A percentile compares a stretch with the other conserved stretches of the same genome.
Conservation (phyloP, 2,329 filamentous ascomycete species). For the Pseudonectria foliicola region DNA sequence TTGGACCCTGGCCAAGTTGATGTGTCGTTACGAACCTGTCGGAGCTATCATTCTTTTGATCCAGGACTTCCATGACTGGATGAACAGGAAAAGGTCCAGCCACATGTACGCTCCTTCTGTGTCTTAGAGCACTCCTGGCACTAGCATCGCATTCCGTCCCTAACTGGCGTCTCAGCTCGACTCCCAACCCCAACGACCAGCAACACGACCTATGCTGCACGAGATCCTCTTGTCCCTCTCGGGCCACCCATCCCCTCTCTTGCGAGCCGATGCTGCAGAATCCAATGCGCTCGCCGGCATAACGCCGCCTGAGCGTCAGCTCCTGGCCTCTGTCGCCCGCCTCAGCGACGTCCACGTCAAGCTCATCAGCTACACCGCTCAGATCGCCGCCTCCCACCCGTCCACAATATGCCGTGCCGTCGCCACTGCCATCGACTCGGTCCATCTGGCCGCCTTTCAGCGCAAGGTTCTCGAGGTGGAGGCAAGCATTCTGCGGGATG, state of each 20-base stretch:
- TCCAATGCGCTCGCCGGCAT: constrained; percentile 42
- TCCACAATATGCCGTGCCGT: constrained; percentile 85
- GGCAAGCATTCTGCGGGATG: constrained; percentile 64
- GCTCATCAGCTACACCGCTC: constrained; percentile 59
- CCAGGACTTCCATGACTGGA: constrained; percentile 35
- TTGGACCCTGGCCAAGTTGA: constrained; percentile 17
- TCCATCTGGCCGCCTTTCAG: constrained; percentile 75
- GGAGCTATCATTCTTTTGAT: constrained; percentile 42
- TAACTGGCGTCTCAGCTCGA: constrained; percentile 10
- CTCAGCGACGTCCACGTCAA: constrained; percentile 72
- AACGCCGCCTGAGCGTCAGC: constrained; percentile 74
- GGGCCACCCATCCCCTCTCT: constrained; percentile 84
- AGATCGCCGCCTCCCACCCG: constrained; percentile 62
- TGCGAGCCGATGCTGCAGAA: constrained; percentile 49
- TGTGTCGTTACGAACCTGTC: constrained; percentile 50
- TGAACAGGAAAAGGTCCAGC: constrained; percentile 28
- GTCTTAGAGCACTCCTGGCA: constrained; percentile 6
- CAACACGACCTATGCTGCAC: constrained; percentile 68
- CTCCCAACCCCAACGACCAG: not conserved
- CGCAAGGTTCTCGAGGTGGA: constrained; percentile 81
- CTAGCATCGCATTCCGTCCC: not conserved
- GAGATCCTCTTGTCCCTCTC: constrained; percentile 96
- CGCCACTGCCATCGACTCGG: constrained; percentile 66
- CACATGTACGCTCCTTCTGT: constrained; percentile 14
- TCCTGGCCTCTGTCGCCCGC: constrained; percentile 69